Conservation (phyloP, 2,329 filamentous ascomycete species). For the Trichoderma sp. region DNA sequence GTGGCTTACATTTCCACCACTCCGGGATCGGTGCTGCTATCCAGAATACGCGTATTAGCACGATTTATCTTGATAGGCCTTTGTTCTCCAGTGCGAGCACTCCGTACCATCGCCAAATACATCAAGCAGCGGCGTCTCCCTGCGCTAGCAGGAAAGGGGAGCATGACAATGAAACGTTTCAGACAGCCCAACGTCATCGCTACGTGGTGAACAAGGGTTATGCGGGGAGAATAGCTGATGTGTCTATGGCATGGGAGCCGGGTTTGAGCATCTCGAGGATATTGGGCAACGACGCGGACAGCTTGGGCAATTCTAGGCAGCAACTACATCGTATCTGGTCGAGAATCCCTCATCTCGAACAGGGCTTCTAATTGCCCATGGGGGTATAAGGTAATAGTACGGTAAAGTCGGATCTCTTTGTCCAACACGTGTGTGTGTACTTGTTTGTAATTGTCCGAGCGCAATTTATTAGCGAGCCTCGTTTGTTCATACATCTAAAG, state of each 20-base stretch:
- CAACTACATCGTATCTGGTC: background rate
- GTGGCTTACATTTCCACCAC: background rate
- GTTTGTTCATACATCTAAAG: background rate
- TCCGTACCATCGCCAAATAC: background rate
- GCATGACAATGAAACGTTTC: background rate
- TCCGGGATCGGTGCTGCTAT: background rate
- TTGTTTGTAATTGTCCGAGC: background rate
- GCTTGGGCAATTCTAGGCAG: constrained; percentile 6
- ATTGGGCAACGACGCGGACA: background rate
- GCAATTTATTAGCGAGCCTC: background rate
- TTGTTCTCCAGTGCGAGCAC: background rate
- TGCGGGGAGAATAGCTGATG: background rate
- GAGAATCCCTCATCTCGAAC: background rate
- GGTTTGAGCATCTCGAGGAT: background rate
- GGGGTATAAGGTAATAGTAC: background rate
- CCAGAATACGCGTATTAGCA: background rate
- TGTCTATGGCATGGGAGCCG: background rate
- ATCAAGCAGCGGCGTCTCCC: background rate
- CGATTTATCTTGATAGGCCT: background rate
- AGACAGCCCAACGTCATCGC: constrained; percentile 7
- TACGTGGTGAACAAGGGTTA: constrained; percentile 3
- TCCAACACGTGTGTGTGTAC: background rate
- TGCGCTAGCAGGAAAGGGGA: background rate
- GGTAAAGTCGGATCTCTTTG: background rate
- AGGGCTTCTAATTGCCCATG: background rate